A percentile compares a stretch with the other conserved stretches of the same genome.
Conservation (phyloP, 1,284 basidiomycete genomes). For the Paramarasmius palmivorus region DNA sequence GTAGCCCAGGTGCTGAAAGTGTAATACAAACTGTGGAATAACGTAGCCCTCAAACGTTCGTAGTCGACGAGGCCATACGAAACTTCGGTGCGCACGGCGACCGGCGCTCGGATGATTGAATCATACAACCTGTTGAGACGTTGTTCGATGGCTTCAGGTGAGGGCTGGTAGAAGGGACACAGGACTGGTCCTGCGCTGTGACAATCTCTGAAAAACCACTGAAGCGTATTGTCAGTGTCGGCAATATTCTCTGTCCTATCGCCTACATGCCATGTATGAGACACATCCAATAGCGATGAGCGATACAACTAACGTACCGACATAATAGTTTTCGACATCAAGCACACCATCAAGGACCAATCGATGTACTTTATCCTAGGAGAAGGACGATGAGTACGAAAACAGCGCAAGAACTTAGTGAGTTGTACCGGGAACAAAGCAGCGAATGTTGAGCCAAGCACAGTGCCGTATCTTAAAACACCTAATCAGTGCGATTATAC, state of each 20-base stretch:
- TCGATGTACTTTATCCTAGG: constrained; percentile 39
- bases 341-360: constrained; percentile 33
- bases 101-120: constrained; percentile 16
- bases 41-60: constrained; percentile 20
- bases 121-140: constrained; percentile 24
- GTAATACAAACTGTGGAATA: constrained; percentile 39
- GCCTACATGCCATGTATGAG: constrained; percentile 12
- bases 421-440: constrained; percentile 47
- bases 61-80: constrained; percentile 19
- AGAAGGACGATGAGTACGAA: neutral
- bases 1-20: constrained; percentile 29
- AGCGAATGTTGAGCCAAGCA: constrained; percentile 47
- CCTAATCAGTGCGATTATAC: neutral
- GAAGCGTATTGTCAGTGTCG: constrained; percentile 26
- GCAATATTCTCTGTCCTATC: constrained; percentile 24
- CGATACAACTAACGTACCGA: constrained; percentile 16
- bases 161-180: constrained; percentile 28
- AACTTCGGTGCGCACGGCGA: constrained; percentile 24
- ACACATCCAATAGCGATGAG: neutral
- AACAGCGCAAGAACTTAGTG: neutral
- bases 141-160: constrained; percentile 22
- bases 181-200: constrained; percentile 21
- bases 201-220: constrained; percentile 26
- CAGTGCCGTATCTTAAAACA: constrained; percentile 38
- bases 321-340: constrained; percentile 36